These are phyloP conservation scores for Aureobasidium sp. DNA, from an alignment of 2,329 filamentous ascomycete genomes.

Conservation along the genomic window DNA sequence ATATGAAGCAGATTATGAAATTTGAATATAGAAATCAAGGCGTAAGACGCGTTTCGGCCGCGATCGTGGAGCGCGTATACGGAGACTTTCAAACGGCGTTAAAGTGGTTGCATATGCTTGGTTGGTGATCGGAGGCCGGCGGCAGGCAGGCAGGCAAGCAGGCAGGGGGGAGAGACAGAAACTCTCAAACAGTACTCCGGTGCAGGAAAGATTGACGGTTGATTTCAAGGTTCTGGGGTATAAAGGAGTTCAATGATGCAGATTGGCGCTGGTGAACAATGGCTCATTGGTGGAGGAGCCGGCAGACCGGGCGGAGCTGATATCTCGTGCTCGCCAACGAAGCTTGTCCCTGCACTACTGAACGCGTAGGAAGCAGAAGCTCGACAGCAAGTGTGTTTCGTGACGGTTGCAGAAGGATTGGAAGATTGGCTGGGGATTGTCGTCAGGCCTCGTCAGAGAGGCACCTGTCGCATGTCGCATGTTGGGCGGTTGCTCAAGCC, in stretches of 20 bases:
- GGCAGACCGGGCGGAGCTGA: conserved; percentile 7
- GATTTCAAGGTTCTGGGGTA: conserved; percentile 4
- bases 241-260: conserved; percentile 9
- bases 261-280: conserved; percentile 1
- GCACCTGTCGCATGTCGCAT: conserved; percentile 2
- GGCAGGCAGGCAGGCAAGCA: conserved; percentile 1
- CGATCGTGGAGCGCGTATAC: not conserved
- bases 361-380: not conserved
- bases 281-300: not conserved
- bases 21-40: not conserved
- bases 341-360: conserved; percentile 9
- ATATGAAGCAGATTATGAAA: not conserved
- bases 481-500: conserved; percentile 5
- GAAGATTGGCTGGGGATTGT: not conserved
- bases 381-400: not conserved
- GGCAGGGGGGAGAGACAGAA: not conserved
- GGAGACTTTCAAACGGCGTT: conserved; percentile 4
- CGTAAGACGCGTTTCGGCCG: conserved; percentile 1
- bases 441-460: not conserved
- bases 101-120: conserved; percentile 10
- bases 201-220: conserved; percentile 5
- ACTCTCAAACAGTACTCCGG: not conserved
- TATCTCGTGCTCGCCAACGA: conserved; percentile 7
- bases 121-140: not conserved
- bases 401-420: conserved; percentile 3